These are phyloP conservation scores for Phenoliferia sp. DNA, from an alignment of 1,284 basidiomycete genomes.

Conservation along the genomic window DNA sequence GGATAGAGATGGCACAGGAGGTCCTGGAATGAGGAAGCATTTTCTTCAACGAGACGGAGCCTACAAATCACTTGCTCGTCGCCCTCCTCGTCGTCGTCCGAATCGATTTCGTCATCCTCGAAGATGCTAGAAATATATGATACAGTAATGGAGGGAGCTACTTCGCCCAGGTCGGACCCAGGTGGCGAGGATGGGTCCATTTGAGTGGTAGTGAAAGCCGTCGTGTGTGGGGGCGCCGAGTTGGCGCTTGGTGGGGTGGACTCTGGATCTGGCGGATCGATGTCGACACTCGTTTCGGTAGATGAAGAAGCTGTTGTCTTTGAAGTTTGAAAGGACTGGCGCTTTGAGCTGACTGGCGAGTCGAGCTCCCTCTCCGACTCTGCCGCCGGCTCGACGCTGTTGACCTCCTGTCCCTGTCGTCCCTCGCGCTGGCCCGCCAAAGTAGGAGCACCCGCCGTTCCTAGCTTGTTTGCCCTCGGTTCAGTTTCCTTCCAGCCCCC, in stretches of 20 bases:
- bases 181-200: slow-evolving; percentile 17
- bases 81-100: slow-evolving; percentile 36
- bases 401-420: not conserved
- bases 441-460: not conserved
- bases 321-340: too few species aligned
- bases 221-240: not conserved
- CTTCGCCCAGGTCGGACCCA: slow-evolving; percentile 60
- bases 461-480: not conserved
- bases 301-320: too few species aligned
- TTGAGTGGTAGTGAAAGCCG: not conserved
- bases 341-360: too few species aligned
- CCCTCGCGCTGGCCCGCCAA: not conserved
- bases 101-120: slow-evolving; percentile 14
- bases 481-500: slow-evolving; percentile 45
- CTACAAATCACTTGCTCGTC: slow-evolving; percentile 9
- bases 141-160: slow-evolving; percentile 51
- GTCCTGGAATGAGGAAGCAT: slow-evolving; percentile 49
- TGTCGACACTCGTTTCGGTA: too few species aligned
- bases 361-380: too few species aligned
- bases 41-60: slow-evolving; percentile 63
- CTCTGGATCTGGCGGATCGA: too few species aligned
- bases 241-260: too few species aligned
- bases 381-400: too few species aligned
- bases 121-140: slow-evolving; percentile 10
- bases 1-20: slow-evolving; percentile 1